A percentile compares a stretch with the other conserved stretches of the same genome.
phyloP scores from a whole-genome alignment of 2,329 filamentous ascomycete species.

The Aureobasidium zeae region DNA sequence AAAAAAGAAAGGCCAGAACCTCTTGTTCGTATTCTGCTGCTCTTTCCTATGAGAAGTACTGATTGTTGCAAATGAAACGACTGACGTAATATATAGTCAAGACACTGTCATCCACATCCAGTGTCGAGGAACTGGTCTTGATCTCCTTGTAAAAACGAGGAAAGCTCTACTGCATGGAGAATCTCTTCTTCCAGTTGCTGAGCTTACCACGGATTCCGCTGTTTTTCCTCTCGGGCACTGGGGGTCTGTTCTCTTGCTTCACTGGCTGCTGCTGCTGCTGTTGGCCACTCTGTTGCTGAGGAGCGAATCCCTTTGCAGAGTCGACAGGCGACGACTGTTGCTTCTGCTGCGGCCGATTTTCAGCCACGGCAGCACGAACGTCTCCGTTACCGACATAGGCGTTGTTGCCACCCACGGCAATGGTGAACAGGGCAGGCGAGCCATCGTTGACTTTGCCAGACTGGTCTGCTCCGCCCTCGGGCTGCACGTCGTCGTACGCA shows the following conservation, averaged over 20 bases:
- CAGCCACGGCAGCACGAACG: neutral
- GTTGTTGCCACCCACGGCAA: constrained; percentile 38
- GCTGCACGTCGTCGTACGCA: constrained; percentile 57
- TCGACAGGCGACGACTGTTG: neutral
- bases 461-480: constrained; percentile 47
- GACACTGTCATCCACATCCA: too few species aligned
- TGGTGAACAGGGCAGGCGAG: constrained; percentile 38
- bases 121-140: too few species aligned
- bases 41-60: too few species aligned
- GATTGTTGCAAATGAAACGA: too few species aligned
- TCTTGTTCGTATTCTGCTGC: too few species aligned
- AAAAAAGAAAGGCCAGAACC: too few species aligned
- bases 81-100: too few species aligned
- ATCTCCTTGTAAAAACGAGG: too few species aligned
- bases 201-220: constrained; percentile 9
- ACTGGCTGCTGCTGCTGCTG: constrained; percentile 3
- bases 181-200: constrained; percentile 10
- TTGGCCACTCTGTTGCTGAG: constrained; percentile 1
- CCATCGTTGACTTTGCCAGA: constrained; percentile 43
- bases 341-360: neutral
- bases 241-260: neutral
- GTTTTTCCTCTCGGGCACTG: neutral
- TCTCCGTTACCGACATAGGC: neutral
- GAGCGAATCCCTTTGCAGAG: neutral
- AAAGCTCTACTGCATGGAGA: constrained; percentile 8